Base-by-base conservation (phyloP, 2,329 filamentous ascomycete genomes). In the Aureobasidium zeae region DNA sequence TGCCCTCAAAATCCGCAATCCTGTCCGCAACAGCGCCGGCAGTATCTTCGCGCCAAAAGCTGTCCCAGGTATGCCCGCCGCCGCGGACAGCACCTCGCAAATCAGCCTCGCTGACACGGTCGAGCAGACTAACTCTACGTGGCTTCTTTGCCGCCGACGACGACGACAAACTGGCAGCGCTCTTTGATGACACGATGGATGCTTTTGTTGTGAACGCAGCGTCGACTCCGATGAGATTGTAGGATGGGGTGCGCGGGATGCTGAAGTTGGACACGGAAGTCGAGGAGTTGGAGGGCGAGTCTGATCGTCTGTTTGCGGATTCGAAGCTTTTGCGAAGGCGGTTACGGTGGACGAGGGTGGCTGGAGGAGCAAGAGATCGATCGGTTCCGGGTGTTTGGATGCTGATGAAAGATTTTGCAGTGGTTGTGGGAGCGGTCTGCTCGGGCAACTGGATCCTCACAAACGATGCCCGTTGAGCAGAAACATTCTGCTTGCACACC, bases 201-300 rank as follows among this genome's bases (percentile, higher is more conserved):
- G n/a, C n/a, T n/a, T n/a, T n/a, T n/a, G n/a, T n/a, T n/a, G n/a
- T n/a, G n/a, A n/a, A n/a, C n/a, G n/a, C n/a, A n/a, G n/a, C n/a
- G 20, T 22, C 32, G 16, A 41, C 6, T 2, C 28, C 37, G 21
- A 41, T 25, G 13, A 31, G 21, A 13, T 32, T 32, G 20, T 26
- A 41, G 12, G 37, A 41, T n/a, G 31, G 37, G 9, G 28, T 29
- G 16, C 39, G 39, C 19, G 39, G 39, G 6, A 43, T 29, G 16
- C 29, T 22, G 4, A 22, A 13, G 8, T 13, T 19, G 8, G 30
- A 43, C 29, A 43, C 34, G 15, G 25, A 30, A 20, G 39, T 43
- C 3, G 26, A 16, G 12, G 29, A 26, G 11, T 13, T 33, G 5
- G 16, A 29, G 10, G 39, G 29, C 2, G 39, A 20, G 9, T 17